Evolutionary conservation across 768 basidiomycete genomes (phyloP).

Genomic region (Kwoniella heveanensis): DNA sequence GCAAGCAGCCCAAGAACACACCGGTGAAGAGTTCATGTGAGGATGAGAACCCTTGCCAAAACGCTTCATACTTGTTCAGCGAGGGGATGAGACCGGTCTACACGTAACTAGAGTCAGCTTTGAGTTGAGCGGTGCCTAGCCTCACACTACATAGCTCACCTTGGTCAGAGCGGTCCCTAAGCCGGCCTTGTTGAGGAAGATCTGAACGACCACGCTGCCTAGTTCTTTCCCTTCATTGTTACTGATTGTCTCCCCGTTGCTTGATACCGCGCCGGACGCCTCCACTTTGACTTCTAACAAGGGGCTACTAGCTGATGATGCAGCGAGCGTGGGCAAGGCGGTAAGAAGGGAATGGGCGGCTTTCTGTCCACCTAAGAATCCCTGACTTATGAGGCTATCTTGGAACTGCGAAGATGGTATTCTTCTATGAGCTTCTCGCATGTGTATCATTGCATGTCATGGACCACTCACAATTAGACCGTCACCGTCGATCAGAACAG

Average conservation of each 20-base stretch:
- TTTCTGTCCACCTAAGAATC: conserved; percentile 41
- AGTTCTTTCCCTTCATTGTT: background rate
- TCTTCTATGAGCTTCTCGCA: no score
- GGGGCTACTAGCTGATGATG: conserved; percentile 3
- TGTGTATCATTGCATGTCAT: no score
- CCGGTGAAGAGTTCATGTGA: conserved; percentile 45
- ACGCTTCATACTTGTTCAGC: conserved; percentile 34
- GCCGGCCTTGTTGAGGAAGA: conserved; percentile 47
- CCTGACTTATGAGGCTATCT: conserved; percentile 29
- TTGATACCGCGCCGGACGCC: background rate
- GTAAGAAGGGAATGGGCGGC: conserved; percentile 46
- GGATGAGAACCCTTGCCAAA: conserved; percentile 45
- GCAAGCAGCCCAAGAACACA: conserved; percentile 22
- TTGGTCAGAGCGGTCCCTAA: conserved; percentile 40
- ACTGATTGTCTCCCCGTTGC: background rate
- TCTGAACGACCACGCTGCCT: conserved; percentile 37
- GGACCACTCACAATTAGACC: conserved; percentile 39
- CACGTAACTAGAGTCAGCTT: background rate
- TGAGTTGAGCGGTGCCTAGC: background rate
- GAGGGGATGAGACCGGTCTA: conserved; percentile 36
- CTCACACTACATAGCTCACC: conserved; percentile 19
- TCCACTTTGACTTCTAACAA: conserved; percentile 24
- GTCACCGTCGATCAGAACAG: conserved; percentile 47
- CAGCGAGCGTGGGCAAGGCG: conserved; percentile 28
- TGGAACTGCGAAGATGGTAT: conserved; percentile 34